These are phyloP conservation scores for Xylariaceae sp. DNA, from an alignment of 2,329 filamentous ascomycete genomes.

Conservation along the genomic window DNA sequence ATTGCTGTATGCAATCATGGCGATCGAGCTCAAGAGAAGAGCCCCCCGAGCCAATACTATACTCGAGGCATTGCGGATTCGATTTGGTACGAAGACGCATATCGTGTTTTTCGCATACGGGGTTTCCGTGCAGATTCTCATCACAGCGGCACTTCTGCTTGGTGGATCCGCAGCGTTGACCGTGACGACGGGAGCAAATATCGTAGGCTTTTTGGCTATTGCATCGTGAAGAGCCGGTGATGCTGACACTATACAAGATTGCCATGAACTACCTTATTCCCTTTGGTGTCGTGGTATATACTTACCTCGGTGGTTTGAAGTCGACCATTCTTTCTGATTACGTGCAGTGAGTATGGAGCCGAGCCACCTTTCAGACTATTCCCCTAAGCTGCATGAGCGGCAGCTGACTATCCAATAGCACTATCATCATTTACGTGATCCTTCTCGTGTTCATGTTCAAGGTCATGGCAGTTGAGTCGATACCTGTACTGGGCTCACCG, in stretches of 20 bases:
- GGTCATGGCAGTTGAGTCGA: constrained; percentile 61
- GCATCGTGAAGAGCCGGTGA: background rate
- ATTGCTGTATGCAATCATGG: constrained; percentile 11
- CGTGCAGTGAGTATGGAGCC: constrained; percentile 1
- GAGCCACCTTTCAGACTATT: too few species aligned
- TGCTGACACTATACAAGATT: background rate
- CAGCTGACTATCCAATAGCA: background rate
- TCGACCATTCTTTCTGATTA: constrained; percentile 8
- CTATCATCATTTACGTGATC: constrained; percentile 33
- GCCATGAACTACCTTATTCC: constrained; percentile 9
- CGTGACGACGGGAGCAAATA: constrained; percentile 9
- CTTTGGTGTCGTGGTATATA: constrained; percentile 7
- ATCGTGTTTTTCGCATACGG: constrained; percentile 8
- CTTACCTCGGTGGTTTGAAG: constrained; percentile 7
- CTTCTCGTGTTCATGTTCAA: constrained; percentile 64
- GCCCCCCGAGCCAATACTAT: constrained; percentile 9
- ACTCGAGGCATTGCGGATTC: constrained; percentile 5
- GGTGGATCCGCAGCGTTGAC: constrained; percentile 8
- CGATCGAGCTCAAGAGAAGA: constrained; percentile 11
- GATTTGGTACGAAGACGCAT: constrained; percentile 8
- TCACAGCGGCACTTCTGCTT: constrained; percentile 7
- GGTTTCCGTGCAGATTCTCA: constrained; percentile 7
- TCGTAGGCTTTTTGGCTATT: constrained; percentile 2
- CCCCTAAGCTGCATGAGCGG: background rate
- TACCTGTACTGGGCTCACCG: constrained; percentile 55